Evolutionary conservation across 1,139 yeast species (phyloP), one percentile per base, ranked within the genome.

Genomic region (Kazachstania sp.): DNA sequence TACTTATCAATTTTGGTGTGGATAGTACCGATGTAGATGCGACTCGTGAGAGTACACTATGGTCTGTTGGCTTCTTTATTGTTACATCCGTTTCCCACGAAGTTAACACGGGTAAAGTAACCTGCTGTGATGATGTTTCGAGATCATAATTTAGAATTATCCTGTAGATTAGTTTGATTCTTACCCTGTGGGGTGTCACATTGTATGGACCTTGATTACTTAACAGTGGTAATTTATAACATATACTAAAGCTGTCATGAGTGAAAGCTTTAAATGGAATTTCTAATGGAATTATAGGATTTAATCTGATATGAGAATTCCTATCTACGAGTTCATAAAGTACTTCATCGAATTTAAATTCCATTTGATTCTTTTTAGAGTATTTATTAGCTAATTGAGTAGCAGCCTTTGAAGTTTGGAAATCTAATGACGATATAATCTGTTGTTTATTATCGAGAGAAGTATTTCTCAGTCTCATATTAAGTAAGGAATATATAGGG

Each of bases 21-120:
- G 59, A 53, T 15, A 46, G 15, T 3, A 47, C 56, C 8, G 61
- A 56, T 11, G 53, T 47, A 3, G 52, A 47, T 2, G 51, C 47
- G 20, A 42, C 45, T 29, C 49, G 20, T n/a, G 52, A 49, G 28
- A 49, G 39, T 6, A 45, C 41, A 8, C 30, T 31, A 16, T 28
- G 8, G 34, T 41, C 26, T 3, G 40, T 19, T 9, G 45, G 44
- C 34, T 43, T 53, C 49, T 59, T 59, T 19, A 61, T 44, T 3
- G 65, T 57, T 3, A 63, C 58, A 34, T 61, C 66, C 3, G 66
- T 62, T 42, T 61, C 63, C 67, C 67, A 63, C 15, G 54, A 40
- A 5, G 67, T 63, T 4, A 49, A 38, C 15, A 62, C 51, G 4
- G 60, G 60, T 40, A 58, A 23, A 7, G 28, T 23, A 2, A 23